Evolutionary conservation across 805 yeast genomes (phyloP).

Genomic region (Nakazawaea peltata): DNA sequence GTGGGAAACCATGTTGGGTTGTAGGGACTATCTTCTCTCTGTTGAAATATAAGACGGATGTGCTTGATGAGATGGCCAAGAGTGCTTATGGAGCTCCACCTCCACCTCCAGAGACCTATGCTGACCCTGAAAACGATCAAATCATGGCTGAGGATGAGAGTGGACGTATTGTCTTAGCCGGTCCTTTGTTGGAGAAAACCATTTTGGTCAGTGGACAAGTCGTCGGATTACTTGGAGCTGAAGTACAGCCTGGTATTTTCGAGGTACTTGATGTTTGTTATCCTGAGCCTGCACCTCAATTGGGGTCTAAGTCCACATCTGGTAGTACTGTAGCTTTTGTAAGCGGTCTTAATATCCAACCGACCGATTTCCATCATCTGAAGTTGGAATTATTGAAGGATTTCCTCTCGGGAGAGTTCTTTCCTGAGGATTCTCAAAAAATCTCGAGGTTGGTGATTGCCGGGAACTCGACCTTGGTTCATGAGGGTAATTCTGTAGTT

Average conservation of each 20-base stretch:
- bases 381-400: conserved; percentile 55
- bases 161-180: conserved; percentile 71
- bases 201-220: conserved; percentile 85
- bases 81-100: conserved; percentile 45
- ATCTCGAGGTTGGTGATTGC: conserved; percentile 54
- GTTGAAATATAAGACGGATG: conserved; percentile 77
- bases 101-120: conserved; percentile 30
- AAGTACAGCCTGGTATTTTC: conserved; percentile 74
- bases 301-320: conserved; percentile 18
- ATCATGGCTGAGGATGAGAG: conserved; percentile 86
- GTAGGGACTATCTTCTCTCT: conserved; percentile 84
- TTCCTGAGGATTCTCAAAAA: conserved; percentile 22
- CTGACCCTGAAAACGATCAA: conserved; percentile 48
- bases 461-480: conserved; percentile 48
- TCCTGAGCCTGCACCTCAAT: conserved; percentile 60
- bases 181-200: conserved; percentile 49
- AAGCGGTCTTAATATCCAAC: conserved; percentile 64
- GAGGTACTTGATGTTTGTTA: conserved; percentile 73
- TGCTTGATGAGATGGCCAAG: conserved; percentile 70
- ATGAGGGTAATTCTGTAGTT: conserved; percentile 21
- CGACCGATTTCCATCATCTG: conserved; percentile 32
- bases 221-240: conserved; percentile 81
- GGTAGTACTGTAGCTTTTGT: conserved; percentile 47
- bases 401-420: conserved; percentile 66
- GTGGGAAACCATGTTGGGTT: conserved; percentile 66